phyloP scores from a whole-genome alignment of 257 asterid genomes.

The Cinchona pubescens region DNA sequence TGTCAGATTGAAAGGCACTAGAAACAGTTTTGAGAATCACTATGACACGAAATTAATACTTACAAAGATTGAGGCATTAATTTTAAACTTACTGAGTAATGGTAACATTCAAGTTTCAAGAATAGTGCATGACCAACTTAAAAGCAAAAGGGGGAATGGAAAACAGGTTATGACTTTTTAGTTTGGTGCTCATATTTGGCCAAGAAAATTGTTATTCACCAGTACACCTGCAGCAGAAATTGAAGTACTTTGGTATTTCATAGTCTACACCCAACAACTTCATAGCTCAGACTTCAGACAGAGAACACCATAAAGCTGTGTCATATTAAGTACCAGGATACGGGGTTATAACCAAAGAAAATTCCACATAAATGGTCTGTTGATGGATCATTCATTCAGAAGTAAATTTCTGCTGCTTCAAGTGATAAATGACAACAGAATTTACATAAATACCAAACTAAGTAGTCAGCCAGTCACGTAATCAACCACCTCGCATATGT shows the following conservation, averaged over 20 bases:
- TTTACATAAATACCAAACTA: slow-evolving; percentile 5
- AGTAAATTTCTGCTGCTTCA: not conserved
- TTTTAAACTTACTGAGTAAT: not conserved
- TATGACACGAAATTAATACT: not conserved
- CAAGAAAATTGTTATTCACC: not conserved
- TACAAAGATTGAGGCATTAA: not conserved
- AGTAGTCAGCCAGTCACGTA: not conserved
- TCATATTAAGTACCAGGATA: not conserved
- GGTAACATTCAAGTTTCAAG: too few species aligned
- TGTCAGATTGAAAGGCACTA: not conserved
- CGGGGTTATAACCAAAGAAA: not conserved
- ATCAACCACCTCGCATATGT: slow-evolving; percentile 96
- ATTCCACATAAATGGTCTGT: not conserved
- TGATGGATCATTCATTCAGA: not conserved
- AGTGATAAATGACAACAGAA: not conserved
- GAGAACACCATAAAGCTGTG: not conserved
- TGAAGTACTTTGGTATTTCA: not conserved
- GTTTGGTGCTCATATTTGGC: not conserved
- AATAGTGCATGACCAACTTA: not conserved
- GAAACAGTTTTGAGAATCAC: not conserved
- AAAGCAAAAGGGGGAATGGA: not conserved
- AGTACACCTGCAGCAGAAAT: too few species aligned
- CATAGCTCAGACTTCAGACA: too few species aligned
- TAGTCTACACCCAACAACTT: not conserved
- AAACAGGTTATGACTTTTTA: not conserved